Base-by-base conservation (phyloP, 331 rosid genomes). In the Ulmus americana region DNA sequence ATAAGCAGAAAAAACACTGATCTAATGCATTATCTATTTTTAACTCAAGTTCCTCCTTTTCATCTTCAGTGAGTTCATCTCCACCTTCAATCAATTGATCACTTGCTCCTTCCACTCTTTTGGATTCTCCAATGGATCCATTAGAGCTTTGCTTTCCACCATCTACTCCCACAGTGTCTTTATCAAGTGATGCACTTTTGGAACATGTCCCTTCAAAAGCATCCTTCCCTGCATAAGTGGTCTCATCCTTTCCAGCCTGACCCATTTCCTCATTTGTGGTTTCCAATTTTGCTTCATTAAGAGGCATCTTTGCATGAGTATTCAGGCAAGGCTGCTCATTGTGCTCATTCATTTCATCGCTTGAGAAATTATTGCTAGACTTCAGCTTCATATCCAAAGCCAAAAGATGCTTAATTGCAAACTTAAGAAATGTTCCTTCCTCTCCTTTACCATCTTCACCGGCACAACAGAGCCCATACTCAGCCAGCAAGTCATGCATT, bases 1-100 rank as follows among this genome's bases (percentile, higher is more conserved):
- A 92, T 52, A 92, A 71, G 83, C 97, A 92, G 82, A 83, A 92
- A 82, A 92, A 85, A 58, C 97, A 92, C 77, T 92, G 98, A 79
- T 92, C 98, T 76, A 92, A 77, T 46, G 98, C 91, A 70, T 71
- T 76, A 53, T 92, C 95, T 67, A 85, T 85, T 80, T 77, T 92
- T 64, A 80, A 76, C 74, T 92, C 97, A 68, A 89, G 95, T 72
- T 92, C 95, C 81, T 92, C 98, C 83, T 73, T 82, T 82, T 89
- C 97, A 61, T 92, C 95, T 79, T 89, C 95, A 39, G 82, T 77
- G 64, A 80, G 85, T 69, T 87, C 85, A 68, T 69, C 74, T 70
- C 46, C 89, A 59, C 77, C 70, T 78, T 77, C 95, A 72, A 57
- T 63, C 63, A 74, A 73, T 39, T 80, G 83, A 76, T 80, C 79